Percentiles rank a stretch among this genome's conserved stretches.
phyloP scores from a whole-genome alignment of 2,329 filamentous ascomycete genomes.

The Fusarium citri region DNA sequence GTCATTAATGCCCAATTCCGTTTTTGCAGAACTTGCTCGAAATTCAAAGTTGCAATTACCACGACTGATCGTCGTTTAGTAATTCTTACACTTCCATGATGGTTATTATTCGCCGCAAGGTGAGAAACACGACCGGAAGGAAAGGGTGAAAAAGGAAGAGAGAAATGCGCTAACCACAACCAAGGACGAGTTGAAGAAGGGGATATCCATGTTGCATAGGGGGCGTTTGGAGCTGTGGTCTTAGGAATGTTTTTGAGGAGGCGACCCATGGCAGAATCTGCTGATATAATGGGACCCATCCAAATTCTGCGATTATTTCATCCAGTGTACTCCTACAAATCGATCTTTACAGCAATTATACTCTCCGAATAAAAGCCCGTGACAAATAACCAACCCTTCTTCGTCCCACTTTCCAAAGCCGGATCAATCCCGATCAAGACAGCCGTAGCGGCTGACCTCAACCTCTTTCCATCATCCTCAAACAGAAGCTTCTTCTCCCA shows the following conservation, averaged over 20 bases:
- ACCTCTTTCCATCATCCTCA: slow-evolving; percentile 64
- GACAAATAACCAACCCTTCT: slow-evolving; percentile 67
- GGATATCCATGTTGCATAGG: too few relatives aligned
- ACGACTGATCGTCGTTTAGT: rapidly evolving
- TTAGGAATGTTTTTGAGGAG: too few relatives aligned
- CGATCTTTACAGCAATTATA: slow-evolving; percentile 64
- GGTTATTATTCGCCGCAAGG: too few relatives aligned
- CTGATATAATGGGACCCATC: rapidly evolving
- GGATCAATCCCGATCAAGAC: slow-evolving; percentile 66
- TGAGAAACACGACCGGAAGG: too few relatives aligned
- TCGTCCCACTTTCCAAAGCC: slow-evolving; percentile 54
- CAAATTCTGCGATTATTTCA: rapidly evolving
- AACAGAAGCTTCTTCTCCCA: slow-evolving; percentile 65
- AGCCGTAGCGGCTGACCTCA: slow-evolving; percentile 63
- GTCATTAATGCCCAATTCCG: too few relatives aligned
- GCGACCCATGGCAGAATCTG: rapidly evolving
- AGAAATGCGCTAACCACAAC: too few relatives aligned
- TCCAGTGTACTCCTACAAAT: slow-evolving; percentile 49
- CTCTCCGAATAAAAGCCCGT: slow-evolving; percentile 65
- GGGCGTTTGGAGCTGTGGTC: too few relatives aligned
- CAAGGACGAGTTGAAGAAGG: too few relatives aligned
- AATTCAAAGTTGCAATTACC: neutral
- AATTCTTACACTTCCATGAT: neutral
- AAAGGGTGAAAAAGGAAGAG: too few relatives aligned
- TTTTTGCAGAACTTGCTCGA: neutral